Evolutionary conservation across 2,329 filamentous ascomycete species (phyloP).

Genomic region (Fusarium nisikadoi): DNA sequence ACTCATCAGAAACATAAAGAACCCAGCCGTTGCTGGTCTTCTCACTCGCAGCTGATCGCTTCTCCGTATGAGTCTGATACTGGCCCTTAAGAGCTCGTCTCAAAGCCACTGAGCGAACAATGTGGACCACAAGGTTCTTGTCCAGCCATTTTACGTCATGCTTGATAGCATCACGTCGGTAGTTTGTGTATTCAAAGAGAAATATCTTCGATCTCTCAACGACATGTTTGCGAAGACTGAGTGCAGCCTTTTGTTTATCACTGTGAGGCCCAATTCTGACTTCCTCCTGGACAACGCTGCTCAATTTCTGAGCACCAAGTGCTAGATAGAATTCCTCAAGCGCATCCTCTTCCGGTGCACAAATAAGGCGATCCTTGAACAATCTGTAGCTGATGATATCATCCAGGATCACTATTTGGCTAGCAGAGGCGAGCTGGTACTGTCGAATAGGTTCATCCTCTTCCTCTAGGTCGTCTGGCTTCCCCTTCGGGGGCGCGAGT

Average conservation of each 20-base stretch:
- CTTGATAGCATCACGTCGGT: conserved; percentile 79
- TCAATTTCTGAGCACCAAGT: conserved; percentile 81
- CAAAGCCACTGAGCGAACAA: conserved; percentile 81
- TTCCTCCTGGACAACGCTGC: conserved; percentile 81
- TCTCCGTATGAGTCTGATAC: conserved; percentile 76
- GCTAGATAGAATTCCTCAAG: conserved; percentile 86
- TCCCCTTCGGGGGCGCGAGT: conserved; percentile 61
- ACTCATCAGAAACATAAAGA: conserved; percentile 78
- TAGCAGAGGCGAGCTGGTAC: conserved; percentile 79
- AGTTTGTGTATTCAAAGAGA: conserved; percentile 78
- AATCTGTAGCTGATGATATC: conserved; percentile 90
- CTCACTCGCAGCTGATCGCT: conserved; percentile 76
- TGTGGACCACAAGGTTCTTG: conserved; percentile 80
- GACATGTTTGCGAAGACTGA: conserved; percentile 80
- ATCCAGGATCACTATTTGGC: conserved; percentile 81
- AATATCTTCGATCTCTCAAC: conserved; percentile 91
- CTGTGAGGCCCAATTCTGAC: conserved; percentile 74
- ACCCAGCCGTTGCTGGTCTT: conserved; percentile 66
- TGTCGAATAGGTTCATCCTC: conserved; percentile 76
- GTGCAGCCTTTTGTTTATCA: conserved; percentile 74
- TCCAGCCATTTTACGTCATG: conserved; percentile 93
- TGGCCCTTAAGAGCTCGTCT: conserved; percentile 79
- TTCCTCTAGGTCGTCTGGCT: conserved; percentile 64
- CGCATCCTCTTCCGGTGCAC: conserved; percentile 87
- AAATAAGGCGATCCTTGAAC: conserved; percentile 86